Evolutionary conservation across 2,329 filamentous ascomycete species (phyloP), one percentile per base, ranked within the genome.

Genomic region (Zymoseptoria tritici): DNA sequence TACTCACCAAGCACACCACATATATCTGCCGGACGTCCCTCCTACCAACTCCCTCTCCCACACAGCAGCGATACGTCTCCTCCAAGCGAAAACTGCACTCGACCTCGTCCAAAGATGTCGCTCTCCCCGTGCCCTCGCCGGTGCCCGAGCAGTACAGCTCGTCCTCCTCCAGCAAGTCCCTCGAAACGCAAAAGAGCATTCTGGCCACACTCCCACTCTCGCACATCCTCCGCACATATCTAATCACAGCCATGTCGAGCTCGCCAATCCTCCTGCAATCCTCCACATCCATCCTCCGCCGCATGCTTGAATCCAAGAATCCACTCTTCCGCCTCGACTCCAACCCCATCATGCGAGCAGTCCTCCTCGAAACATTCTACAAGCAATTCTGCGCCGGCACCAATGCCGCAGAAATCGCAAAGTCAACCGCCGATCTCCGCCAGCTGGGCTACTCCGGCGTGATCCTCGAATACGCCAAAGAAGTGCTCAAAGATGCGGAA

Each of bases 301-400:
- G 82, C 21, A 82, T 95, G 66, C 88, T 91, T 9, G 81, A 90
- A 72, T 86, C 88, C 24, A 82, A 82, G 55, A 86, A 78, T 59
- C 77, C 83, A 1, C 57, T 91, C 0, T 79, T 94, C 59, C 87
- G 87, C 72, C 86, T 91, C 4, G 90, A 95, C 70, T 80, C 77
- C 56, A 96, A 96, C 71, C 84, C 84, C 0, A 53, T 93, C 1
- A 80, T 96, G 16, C 82, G 85, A 51, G 83, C 79, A 61, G 71
- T 91, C 50, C 79, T 96, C 55, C 91, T 91, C 72, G 83, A 86
- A 71, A 95, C 90, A 0, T 91, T 96, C 68, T 96, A 96, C 73
- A 85, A 86, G 22, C 92, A 97, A 69, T 97, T 96, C 75, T 97
- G 92, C 74, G 90, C 90, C 0, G 92, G 92, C 26, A 88, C 91